Evolutionary conservation across 2,329 filamentous ascomycete species (phyloP).

Genomic region (Trichoderma koningii): DNA sequence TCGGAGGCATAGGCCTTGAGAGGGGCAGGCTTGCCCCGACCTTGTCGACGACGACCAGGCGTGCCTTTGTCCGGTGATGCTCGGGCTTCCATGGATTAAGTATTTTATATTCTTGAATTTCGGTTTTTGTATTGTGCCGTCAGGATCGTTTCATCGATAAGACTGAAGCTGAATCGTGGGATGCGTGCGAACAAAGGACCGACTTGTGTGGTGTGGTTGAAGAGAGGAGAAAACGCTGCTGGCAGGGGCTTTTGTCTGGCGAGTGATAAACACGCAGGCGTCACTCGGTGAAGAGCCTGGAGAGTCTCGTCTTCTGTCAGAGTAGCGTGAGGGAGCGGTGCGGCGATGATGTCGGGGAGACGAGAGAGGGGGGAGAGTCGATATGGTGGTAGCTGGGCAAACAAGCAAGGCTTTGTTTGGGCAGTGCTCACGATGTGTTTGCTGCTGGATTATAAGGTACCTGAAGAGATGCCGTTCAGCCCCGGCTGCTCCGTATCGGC

Average conservation of each 20-base stretch:
- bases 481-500: constrained; percentile 4
- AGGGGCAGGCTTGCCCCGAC: constrained; percentile 44
- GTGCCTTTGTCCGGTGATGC: constrained; percentile 40
- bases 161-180: neutral
- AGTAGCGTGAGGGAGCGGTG: neutral
- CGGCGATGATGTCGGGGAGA: neutral
- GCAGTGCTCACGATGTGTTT: constrained; percentile 7
- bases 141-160: neutral
- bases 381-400: neutral
- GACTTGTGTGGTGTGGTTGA: neutral
- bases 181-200: neutral
- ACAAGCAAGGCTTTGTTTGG: neutral
- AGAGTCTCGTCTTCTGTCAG: neutral
- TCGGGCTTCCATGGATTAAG: constrained; percentile 39
- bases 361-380: neutral
- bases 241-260: constrained; percentile 1
- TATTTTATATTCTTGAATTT: neutral
- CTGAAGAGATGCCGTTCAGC: neutral
- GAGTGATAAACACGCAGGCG: constrained; percentile 4
- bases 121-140: neutral
- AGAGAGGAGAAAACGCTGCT: neutral
- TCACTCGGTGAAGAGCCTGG: neutral
- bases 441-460: constrained; percentile 1
- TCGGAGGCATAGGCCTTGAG: constrained; percentile 63
- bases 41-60: constrained; percentile 43